Evolutionary conservation across 2,329 filamentous ascomycete genomes (phyloP), one percentile per base, ranked within the genome.

Genomic region (Calonectria hongkongensis): DNA sequence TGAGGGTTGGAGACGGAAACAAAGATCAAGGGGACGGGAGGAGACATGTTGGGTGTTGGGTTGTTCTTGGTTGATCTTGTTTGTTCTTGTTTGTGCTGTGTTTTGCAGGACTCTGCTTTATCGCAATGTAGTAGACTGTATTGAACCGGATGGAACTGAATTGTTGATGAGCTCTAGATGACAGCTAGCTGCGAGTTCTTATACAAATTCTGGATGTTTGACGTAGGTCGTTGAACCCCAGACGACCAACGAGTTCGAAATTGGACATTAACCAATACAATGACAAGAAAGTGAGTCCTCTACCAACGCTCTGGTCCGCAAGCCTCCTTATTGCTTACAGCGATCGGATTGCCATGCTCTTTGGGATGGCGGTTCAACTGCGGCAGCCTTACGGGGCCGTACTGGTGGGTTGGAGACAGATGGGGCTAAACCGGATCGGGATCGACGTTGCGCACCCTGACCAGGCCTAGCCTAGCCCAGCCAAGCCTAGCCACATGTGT

Each of bases 11-110:
- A 58, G 33, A 67, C 50, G 39, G 65, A 58, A 18, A 67, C 50
- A 25, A 67, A 67, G 39, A 67, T 67, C 39, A 67, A 36, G 12
- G 65, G 65, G 25, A 67, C 50, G 7, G 65, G 16, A 28, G 65
- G 50, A 67, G 65, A 43, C 65, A 67, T 67, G 64, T 25, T 67
- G 48, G 25, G 27, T 62, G 33, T 27, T 41, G 36, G 21, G 36
- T 60, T 41, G 21, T 18, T 41, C 2, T 60, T 25, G 12, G 12
- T 12, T 2, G 18, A 3, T 33, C 16, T 30, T 25, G n/a, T 3
- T 21, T 21, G 21, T 21, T 21, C 21, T 21, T 21, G 21, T 21
- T 21, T 39, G 18, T 39, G 25, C 2, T 25, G 48, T 7, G 50
- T 15, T 43, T 43, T 43, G 41, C 33, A 43, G 41, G 21, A 21